phyloP scores from a whole-genome alignment of 257 asterid genomes.

The Verbena officinalis region DNA sequence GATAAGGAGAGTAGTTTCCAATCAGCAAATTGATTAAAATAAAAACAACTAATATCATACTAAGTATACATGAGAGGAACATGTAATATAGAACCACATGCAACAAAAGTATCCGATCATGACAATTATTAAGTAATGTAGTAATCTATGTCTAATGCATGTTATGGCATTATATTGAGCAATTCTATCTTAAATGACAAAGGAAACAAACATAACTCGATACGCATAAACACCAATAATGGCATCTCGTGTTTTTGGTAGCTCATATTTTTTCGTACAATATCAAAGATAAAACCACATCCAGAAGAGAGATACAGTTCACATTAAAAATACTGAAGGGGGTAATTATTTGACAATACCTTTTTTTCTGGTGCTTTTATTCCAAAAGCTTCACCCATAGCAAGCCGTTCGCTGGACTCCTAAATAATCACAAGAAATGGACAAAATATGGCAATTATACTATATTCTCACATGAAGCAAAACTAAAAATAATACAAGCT shows the following conservation, averaged over 20 bases:
- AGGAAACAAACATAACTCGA: no score
- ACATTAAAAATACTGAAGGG: conserved; percentile 1
- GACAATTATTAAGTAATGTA: neutral
- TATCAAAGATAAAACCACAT: conserved; percentile 9
- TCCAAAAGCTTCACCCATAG: conserved; percentile 97
- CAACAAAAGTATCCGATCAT: conserved; percentile 1
- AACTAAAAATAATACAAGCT: conserved; percentile 8
- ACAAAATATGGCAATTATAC: conserved; percentile 10
- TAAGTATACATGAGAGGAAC: no score
- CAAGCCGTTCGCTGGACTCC: conserved; percentile 96
- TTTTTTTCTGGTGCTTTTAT: conserved; percentile 72
- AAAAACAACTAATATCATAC: no score
- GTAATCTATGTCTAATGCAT: conserved; percentile 12
- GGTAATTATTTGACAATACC: conserved; percentile 48
- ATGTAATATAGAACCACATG: no score
- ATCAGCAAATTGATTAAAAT: neutral
- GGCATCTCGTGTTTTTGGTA: neutral
- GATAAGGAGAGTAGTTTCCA: neutral
- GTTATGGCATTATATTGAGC: neutral
- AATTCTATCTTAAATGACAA: no score
- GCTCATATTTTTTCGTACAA: neutral
- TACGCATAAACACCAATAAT: no score
- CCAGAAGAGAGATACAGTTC: neutral
- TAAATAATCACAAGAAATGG: conserved; percentile 30
- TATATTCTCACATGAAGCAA: neutral